Evolutionary conservation across 2,329 filamentous ascomycete species (phyloP).

Genomic region (Xylariomycetidae sp.): DNA sequence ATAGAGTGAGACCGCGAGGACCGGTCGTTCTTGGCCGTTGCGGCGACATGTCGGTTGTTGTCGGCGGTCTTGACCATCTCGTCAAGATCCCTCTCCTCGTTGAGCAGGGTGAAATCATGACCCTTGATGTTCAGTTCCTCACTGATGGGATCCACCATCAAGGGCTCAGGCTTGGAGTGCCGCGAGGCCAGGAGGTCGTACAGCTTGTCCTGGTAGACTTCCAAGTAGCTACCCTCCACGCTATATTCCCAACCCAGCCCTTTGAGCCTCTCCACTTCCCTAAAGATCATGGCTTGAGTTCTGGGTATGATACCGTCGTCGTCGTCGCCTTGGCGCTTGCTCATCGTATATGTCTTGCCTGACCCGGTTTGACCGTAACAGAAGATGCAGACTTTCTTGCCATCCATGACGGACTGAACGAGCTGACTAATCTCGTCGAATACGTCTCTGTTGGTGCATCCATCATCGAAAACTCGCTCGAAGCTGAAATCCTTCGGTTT

Average conservation of each 20-base stretch:
- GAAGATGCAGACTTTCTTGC: conserved; percentile 98
- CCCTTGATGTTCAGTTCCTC: conserved; percentile 27
- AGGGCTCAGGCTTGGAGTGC: conserved; percentile 70
- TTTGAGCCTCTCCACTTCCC: conserved; percentile 74
- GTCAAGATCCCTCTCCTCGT: conserved; percentile 77
- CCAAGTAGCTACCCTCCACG: conserved; percentile 92
- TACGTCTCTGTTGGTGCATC: conserved; percentile 74
- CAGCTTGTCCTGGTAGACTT: conserved; percentile 97
- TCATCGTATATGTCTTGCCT: conserved; percentile 95
- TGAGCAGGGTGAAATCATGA: conserved; percentile 45
- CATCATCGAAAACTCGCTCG: conserved; percentile 83
- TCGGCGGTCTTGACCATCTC: conserved; percentile 74
- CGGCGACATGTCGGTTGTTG: conserved; percentile 84
- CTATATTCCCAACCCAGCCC: conserved; percentile 93
- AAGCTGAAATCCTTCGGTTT: conserved; percentile 86
- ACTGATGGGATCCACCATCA: conserved; percentile 22
- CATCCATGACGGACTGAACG: conserved; percentile 92
- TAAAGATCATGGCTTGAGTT: conserved; percentile 89
- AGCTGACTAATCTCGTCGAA: conserved; percentile 97
- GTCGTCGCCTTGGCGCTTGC: conserved; percentile 49
- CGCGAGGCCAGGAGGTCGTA: conserved; percentile 71
- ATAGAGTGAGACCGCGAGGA: conserved; percentile 94
- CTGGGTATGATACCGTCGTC: conserved; percentile 89
- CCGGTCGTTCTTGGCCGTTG: conserved; percentile 95
- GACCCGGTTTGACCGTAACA: conserved; percentile 97